Percentiles rank a stretch among this genome's conserved stretches.
phyloP scores from a whole-genome alignment of 495 filamentous ascomycete genomes.

The Margaritispora aquatica region DNA sequence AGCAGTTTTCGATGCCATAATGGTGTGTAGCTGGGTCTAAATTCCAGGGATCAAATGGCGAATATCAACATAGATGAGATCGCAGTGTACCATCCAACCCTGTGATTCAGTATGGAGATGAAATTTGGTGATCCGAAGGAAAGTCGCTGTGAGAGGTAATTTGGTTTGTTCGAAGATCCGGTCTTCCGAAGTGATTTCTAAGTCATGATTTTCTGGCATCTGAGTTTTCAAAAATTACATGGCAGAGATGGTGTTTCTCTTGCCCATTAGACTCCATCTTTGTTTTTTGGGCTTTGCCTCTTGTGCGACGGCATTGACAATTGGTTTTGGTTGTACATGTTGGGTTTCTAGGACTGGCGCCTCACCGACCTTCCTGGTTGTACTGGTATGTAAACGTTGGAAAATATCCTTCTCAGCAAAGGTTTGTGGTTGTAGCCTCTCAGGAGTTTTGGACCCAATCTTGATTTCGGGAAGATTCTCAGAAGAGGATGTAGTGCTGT shows the following conservation, averaged over 20 bases:
- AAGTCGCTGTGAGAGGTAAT: too few relatives aligned
- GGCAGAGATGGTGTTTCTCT: constrained; percentile 8
- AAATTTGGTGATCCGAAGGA: too few relatives aligned
- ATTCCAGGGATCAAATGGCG: too few relatives aligned
- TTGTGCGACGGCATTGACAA: neutral
- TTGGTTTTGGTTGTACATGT: constrained; percentile 4
- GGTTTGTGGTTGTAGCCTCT: constrained; percentile 14
- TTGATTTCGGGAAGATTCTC: constrained; percentile 18
- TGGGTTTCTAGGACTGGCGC: constrained; percentile 20
- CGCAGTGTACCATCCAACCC: too few relatives aligned
- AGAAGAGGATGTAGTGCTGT: constrained; percentile 21
- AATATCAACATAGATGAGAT: too few relatives aligned
- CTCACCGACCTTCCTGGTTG: constrained; percentile 26
- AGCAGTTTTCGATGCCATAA: neutral
- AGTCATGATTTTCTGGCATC: too few relatives aligned
- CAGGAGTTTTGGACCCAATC: neutral
- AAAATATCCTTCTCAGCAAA: constrained; percentile 24
- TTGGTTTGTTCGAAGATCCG: too few relatives aligned
- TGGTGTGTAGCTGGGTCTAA: too few relatives aligned
- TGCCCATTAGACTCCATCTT: constrained; percentile 20
- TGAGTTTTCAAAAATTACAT: too few relatives aligned
- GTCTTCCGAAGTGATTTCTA: too few relatives aligned
- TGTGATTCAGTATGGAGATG: too few relatives aligned
- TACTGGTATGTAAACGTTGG: constrained; percentile 23
- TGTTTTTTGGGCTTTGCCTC: constrained; percentile 16